A percentile compares a stretch with the other conserved stretches of the same genome.
Conservation (phyloP, 306 rosid genomes). For the Cucumis sativus region Cucumber_9930_V3 NC_026659.2:26772001-26772500, state of each 20-base stretch:
- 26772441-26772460: background rate
- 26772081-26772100: too few relatives aligned
- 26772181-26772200: constrained; percentile 84
- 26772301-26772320: constrained; percentile 55
- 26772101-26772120: too few relatives aligned
- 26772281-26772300: background rate
- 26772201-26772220: constrained; percentile 51
- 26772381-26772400: constrained; percentile 89
- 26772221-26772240: constrained; percentile 84
- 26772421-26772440: constrained; percentile 42
- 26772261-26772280: constrained; percentile 72
- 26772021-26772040: constrained; percentile 49
- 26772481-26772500: background rate
- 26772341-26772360: constrained; percentile 95
- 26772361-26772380: constrained; percentile 71
- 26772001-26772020: constrained; percentile 52
- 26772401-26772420: constrained; percentile 97
- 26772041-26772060: constrained; percentile 50
- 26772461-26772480: background rate
- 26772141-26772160: constrained; percentile 60
- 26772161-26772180: constrained; percentile 69
- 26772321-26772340: constrained; percentile 74
- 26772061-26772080: too few relatives aligned
- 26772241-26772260: constrained; percentile 80
- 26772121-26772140: constrained; percentile 63